These are phyloP conservation scores for Raffaelea albimanens DNA, from an alignment of 2,329 filamentous ascomycete genomes.

Conservation along the genomic window DNA sequence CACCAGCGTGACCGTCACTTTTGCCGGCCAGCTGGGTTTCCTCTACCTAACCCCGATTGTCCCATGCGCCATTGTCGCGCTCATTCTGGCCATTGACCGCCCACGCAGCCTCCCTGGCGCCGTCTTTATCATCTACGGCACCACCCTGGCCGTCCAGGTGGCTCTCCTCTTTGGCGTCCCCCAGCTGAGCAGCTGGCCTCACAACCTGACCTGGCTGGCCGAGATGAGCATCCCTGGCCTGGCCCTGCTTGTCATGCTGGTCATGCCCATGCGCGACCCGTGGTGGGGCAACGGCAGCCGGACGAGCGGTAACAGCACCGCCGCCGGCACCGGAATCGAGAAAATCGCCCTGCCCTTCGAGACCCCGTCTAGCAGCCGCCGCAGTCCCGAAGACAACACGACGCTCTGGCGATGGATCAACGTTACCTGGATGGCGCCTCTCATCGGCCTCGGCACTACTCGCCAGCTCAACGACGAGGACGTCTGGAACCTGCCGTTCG, in stretches of 20 bases:
- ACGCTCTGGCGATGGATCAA: constrained; percentile 77
- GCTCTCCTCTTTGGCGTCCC: constrained; percentile 23
- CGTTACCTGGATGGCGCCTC: constrained; percentile 70
- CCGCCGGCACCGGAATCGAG: constrained; percentile 1
- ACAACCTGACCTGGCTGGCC: constrained; percentile 16
- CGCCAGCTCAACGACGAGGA: constrained; percentile 67
- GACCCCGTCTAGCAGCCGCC: constrained; percentile 46
- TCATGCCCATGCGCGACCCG: constrained; percentile 63
- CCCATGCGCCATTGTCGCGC: constrained; percentile 21
- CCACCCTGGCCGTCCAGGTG: constrained; percentile 22
- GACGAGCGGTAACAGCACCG: not conserved
- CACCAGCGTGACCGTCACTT: constrained; percentile 11
- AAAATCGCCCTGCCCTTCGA: constrained; percentile 47
- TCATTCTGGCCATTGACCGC: constrained; percentile 20
- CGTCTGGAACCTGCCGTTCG: constrained; percentile 70
- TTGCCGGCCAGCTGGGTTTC: constrained; percentile 16
- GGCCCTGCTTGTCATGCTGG: constrained; percentile 44
- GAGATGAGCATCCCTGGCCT: constrained; percentile 30
- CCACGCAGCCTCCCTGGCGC: constrained; percentile 18
- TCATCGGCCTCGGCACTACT: constrained; percentile 56
- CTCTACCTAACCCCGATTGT: constrained; percentile 20
- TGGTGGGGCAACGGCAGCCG: constrained; percentile 34
- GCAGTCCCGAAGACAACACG: constrained; percentile 70
- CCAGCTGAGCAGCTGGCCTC: constrained; percentile 15
- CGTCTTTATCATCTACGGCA: constrained; percentile 19